phyloP scores from a whole-genome alignment of 768 basidiomycete genomes.

The Lyophyllum atratum region DNA sequence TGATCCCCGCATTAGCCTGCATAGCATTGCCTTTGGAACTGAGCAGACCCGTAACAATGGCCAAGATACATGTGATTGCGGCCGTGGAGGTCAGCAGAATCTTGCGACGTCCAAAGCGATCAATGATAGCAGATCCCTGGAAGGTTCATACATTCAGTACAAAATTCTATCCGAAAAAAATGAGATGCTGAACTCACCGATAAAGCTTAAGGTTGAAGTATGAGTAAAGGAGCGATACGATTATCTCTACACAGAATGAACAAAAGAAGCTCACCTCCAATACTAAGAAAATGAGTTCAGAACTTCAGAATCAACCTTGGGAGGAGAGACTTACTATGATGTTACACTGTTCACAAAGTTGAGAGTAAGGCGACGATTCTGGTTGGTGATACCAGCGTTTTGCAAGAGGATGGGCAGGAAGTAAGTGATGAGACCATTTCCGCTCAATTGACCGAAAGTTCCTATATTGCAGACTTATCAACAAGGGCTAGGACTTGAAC shows the following conservation, averaged over 20 bases:
- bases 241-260: too few species aligned
- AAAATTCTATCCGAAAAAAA: neutral
- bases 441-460: slow-evolving; percentile 44
- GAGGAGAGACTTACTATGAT: slow-evolving; percentile 37
- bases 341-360: slow-evolving; percentile 57
- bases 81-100: slow-evolving; percentile 42
- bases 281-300: slow-evolving; percentile 19
- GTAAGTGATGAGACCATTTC: slow-evolving; percentile 52
- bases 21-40: slow-evolving; percentile 32
- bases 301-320: neutral
- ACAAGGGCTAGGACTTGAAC: neutral
- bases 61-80: slow-evolving; percentile 39
- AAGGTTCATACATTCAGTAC: neutral
- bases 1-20: slow-evolving; percentile 52
- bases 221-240: neutral
- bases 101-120: slow-evolving; percentile 49
- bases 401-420: slow-evolving; percentile 47
- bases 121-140: slow-evolving; percentile 48
- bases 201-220: slow-evolving; percentile 19
- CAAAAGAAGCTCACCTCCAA: slow-evolving; percentile 32
- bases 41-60: slow-evolving; percentile 49
- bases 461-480: slow-evolving; percentile 14
- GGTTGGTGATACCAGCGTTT: slow-evolving; percentile 47
- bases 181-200: slow-evolving; percentile 21
- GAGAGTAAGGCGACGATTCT: slow-evolving; percentile 41